Percentiles rank a stretch among this genome's conserved stretches.
Conservation (phyloP, 345 rosid genomes). For the Conringia planisiliqua region DNA sequence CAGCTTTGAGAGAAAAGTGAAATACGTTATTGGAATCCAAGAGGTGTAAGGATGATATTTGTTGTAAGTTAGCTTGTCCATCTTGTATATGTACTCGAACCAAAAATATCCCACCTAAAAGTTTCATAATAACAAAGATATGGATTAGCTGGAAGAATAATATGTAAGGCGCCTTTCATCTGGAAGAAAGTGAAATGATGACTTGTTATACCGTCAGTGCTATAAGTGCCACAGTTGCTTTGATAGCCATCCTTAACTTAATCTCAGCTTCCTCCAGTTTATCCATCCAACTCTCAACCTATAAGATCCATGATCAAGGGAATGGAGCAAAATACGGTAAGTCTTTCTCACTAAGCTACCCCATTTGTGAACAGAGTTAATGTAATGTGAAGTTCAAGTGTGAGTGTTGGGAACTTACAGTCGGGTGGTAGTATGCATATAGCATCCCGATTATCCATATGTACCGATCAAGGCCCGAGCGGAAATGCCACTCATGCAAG, state of each 20-base stretch:
- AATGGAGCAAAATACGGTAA: not conserved
- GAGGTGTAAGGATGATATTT: slow-evolving; percentile 98
- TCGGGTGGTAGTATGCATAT: slow-evolving; percentile 98
- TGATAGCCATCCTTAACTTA: slow-evolving; percentile 61
- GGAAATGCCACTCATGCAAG: slow-evolving; percentile 99
- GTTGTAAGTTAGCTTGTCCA: slow-evolving; percentile 92
- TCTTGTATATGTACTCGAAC: slow-evolving; percentile 83
- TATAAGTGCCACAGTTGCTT: slow-evolving; percentile 51
- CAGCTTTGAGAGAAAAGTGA: slow-evolving; percentile 15
- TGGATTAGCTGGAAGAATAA: slow-evolving; percentile 1
- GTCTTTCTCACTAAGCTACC: not conserved
- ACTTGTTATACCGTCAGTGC: slow-evolving; percentile 52
- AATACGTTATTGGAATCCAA: slow-evolving; percentile 99
- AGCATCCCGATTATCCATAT: slow-evolving; percentile 99
- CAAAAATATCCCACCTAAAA: slow-evolving; percentile 77
- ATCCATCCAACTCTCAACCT: slow-evolving; percentile 99
- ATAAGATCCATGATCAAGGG: slow-evolving; percentile 16
- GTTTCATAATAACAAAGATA: slow-evolving; percentile 25
- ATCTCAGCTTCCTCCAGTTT: slow-evolving; percentile 86
- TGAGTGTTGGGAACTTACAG: slow-evolving; percentile 51
- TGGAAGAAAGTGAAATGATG: slow-evolving; percentile 3
- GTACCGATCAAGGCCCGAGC: slow-evolving; percentile 98
- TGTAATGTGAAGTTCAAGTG: slow-evolving; percentile 3
- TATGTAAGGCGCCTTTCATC: not conserved
- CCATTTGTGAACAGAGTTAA: slow-evolving; percentile 16